These are phyloP conservation scores for Salix brachista DNA, from an alignment of 345 rosid species.

Conservation along the genomic window DNA sequence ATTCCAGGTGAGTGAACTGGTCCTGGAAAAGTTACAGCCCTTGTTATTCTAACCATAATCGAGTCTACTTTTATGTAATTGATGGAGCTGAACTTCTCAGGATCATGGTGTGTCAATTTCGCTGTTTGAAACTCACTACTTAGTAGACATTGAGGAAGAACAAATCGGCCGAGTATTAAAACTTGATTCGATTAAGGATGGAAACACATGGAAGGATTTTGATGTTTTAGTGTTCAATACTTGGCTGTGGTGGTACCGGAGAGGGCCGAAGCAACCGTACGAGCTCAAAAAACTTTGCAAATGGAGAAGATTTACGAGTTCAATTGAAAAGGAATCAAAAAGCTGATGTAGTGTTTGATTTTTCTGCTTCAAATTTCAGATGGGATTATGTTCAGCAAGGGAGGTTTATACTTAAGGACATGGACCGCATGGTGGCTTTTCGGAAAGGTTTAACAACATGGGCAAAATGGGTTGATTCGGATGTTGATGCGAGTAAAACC, in stretches of 20 bases:
- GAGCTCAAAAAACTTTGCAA: slow-evolving; percentile 1
- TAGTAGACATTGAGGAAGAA: slow-evolving; percentile 52
- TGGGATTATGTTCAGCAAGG: slow-evolving; percentile 77
- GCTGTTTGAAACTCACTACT: slow-evolving; percentile 28
- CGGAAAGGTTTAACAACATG: slow-evolving; percentile 63
- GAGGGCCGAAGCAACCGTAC: slow-evolving; percentile 54
- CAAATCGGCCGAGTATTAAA: slow-evolving; percentile 49
- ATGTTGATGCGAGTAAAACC: slow-evolving; percentile 57
- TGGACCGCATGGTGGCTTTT: slow-evolving; percentile 78
- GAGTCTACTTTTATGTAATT: neutral
- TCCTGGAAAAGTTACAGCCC: neutral
- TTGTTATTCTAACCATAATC: neutral
- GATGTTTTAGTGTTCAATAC: slow-evolving; percentile 62
- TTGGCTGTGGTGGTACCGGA: slow-evolving; percentile 74
- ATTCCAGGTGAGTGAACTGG: slow-evolving; percentile 38
- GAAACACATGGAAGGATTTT: slow-evolving; percentile 43
- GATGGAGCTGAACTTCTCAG: slow-evolving; percentile 25
- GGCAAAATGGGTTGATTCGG: slow-evolving; percentile 82
- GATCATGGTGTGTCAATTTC: slow-evolving; percentile 45
- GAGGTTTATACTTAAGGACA: slow-evolving; percentile 35
- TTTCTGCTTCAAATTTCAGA: slow-evolving; percentile 32
- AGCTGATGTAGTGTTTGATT: neutral
- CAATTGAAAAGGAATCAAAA: neutral
- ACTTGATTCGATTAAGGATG: slow-evolving; percentile 45
- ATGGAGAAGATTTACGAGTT: neutral